These are phyloP conservation scores for Fraxinus pennsylvanica DNA, from an alignment of 257 asterid genomes.

Conservation along the genomic window DNA sequence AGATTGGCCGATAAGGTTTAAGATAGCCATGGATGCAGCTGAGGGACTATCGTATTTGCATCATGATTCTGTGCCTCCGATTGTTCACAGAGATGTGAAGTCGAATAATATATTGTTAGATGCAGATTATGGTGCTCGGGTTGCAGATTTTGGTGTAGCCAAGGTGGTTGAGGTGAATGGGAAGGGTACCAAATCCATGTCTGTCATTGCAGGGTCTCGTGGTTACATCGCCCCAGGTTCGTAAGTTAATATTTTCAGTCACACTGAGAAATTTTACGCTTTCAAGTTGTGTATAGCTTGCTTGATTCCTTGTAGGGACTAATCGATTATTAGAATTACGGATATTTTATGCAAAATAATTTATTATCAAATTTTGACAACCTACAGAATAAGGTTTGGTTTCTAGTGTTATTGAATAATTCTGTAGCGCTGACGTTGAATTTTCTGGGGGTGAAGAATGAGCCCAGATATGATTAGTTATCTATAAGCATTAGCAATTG, in stretches of 20 bases:
- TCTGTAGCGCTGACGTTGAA: slow-evolving; percentile 15
- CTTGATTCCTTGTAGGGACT: background rate
- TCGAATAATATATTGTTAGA: slow-evolving; percentile 84
- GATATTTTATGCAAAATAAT: background rate
- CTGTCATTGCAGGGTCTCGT: slow-evolving; percentile 96
- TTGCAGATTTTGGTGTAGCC: slow-evolving; percentile 95
- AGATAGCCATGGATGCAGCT: slow-evolving; percentile 85
- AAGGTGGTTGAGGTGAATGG: slow-evolving; percentile 69
- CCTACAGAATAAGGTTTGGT: background rate
- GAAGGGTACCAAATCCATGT: slow-evolving; percentile 74
- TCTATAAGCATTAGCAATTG: slow-evolving; percentile 8
- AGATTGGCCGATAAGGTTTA: slow-evolving; percentile 85
- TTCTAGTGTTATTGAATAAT: slow-evolving; percentile 1
- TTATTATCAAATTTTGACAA: background rate
- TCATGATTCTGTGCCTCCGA: slow-evolving; percentile 84
- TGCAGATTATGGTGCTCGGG: slow-evolving; percentile 77
- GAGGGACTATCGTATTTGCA: slow-evolving; percentile 94
- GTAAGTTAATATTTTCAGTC: background rate
- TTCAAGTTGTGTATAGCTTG: background rate
- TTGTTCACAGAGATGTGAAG: slow-evolving; percentile 89
- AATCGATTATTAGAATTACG: background rate
- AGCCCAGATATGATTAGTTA: slow-evolving; percentile 2
- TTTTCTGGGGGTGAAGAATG: background rate
- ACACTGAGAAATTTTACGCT: background rate
- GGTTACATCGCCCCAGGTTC: slow-evolving; percentile 98